Conservation (phyloP, 768 basidiomycete genomes). For the Royoungia palumana region DNA sequence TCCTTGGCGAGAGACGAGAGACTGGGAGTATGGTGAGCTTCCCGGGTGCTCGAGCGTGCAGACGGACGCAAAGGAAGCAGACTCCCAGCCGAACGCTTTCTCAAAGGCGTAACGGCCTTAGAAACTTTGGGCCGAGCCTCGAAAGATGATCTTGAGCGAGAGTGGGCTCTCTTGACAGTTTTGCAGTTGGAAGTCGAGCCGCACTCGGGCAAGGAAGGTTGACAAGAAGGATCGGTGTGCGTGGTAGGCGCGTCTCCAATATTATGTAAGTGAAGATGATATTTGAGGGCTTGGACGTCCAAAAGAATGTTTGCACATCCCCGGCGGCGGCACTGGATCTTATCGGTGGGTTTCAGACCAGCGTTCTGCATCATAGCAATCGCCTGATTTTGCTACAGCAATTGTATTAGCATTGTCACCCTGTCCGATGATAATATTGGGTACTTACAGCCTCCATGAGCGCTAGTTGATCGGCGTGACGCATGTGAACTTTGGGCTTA, state of each 20-base stretch:
- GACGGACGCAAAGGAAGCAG: conserved; percentile 16
- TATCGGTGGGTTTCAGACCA: conserved; percentile 29
- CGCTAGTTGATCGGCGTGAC: conserved; percentile 35
- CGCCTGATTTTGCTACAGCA: conserved; percentile 23
- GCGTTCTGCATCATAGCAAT: conserved; percentile 24
- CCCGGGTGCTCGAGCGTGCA: conserved; percentile 2
- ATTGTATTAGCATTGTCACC: conserved; percentile 1
- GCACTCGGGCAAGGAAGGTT: conserved; percentile 1
- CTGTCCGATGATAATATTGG: not conserved
- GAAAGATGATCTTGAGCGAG: conserved; percentile 18
- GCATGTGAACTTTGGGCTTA: conserved; percentile 32
- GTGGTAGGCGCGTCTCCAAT: conserved; percentile 34
- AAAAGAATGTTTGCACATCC: conserved; percentile 45
- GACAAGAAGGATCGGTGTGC: not conserved
- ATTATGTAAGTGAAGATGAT: conserved; percentile 56
- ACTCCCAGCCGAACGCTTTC: conserved; percentile 16
- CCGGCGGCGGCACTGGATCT: conserved; percentile 42
- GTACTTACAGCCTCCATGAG: conserved; percentile 40
- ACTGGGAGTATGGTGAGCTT: conserved; percentile 3
- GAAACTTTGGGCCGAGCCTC: not conserved
- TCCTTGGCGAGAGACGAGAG: conserved; percentile 12
- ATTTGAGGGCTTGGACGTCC: conserved; percentile 44
- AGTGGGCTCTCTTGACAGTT: conserved; percentile 6
- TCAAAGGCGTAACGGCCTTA: not conserved
- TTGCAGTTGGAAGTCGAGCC: not conserved